Percentiles rank a stretch among this genome's conserved stretches.
These are phyloP conservation scores for Emmonsiellopsis sp. DNA, from an alignment of 2,329 filamentous ascomycete genomes.

Conservation along the genomic window DNA sequence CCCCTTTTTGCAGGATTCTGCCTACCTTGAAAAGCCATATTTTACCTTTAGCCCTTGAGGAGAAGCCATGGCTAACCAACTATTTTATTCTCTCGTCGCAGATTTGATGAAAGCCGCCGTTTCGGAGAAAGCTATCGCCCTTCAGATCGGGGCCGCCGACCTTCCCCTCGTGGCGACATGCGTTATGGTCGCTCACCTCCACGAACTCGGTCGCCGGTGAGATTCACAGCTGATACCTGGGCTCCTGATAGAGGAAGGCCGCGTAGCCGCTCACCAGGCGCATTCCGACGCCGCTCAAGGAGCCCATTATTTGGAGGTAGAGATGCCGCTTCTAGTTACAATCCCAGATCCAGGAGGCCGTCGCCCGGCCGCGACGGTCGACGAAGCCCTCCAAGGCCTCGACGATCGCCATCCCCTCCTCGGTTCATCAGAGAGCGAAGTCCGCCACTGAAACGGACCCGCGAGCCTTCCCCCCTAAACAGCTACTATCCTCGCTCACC, in stretches of 20 bases:
- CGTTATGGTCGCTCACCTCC: conserved; percentile 27
- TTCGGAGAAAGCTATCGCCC: conserved; percentile 36
- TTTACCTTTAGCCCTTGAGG: no score
- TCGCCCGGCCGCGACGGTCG: conserved; percentile 34
- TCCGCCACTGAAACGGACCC: conserved; percentile 24
- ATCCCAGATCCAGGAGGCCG: conserved; percentile 28
- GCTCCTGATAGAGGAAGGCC: conserved; percentile 25
- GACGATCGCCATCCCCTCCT: conserved; percentile 32
- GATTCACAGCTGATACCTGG: conserved; percentile 34
- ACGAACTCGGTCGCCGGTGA: conserved; percentile 27
- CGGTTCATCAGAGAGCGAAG: conserved; percentile 24
- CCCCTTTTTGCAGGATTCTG: neutral
- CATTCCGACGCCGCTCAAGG: conserved; percentile 34
- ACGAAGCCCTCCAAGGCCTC: conserved; percentile 27
- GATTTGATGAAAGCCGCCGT: conserved; percentile 27
- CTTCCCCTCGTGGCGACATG: conserved; percentile 27
- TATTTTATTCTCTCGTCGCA: conserved; percentile 11
- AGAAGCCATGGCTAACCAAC: no score
- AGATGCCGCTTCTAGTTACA: conserved; percentile 24
- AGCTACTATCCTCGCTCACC: conserved; percentile 23
- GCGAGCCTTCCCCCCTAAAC: conserved; percentile 27
- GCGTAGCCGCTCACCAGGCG: conserved; percentile 35
- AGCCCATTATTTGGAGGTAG: conserved; percentile 31
- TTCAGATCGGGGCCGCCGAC: conserved; percentile 21
- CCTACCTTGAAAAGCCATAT: no score